Conservation (phyloP, 805 yeast species). For the Vanderwaltozyma polyspora region DNA sequence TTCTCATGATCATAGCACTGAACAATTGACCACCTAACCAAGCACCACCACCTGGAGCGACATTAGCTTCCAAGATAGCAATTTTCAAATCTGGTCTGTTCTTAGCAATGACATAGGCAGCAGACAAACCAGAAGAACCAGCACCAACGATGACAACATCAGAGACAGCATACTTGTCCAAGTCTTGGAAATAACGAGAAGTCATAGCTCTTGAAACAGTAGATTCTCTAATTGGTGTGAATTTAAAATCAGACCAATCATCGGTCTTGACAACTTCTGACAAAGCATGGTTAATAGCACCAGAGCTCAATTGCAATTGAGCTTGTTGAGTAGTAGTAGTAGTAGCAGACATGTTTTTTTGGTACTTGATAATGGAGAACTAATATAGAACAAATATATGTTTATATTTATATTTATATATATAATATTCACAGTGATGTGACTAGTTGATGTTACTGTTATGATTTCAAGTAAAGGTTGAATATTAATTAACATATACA, state of each 20-base stretch:
- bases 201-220: slow-evolving; percentile 78
- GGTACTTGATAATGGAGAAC: no score
- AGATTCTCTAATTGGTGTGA: slow-evolving; percentile 66
- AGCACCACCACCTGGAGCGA: slow-evolving; percentile 74
- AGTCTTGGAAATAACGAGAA: slow-evolving; percentile 55
- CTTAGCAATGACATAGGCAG: slow-evolving; percentile 63
- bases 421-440: no score
- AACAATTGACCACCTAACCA: slow-evolving; percentile 71
- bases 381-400: no score
- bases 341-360: not conserved
- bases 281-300: slow-evolving; percentile 18
- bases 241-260: slow-evolving; percentile 59
- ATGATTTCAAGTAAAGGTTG: no score
- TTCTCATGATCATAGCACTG: slow-evolving; percentile 69
- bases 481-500: no score
- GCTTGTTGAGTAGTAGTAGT: not conserved
- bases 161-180: slow-evolving; percentile 63
- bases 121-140: slow-evolving; percentile 65
- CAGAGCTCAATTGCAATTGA: slow-evolving; percentile 6
- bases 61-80: slow-evolving; percentile 62
- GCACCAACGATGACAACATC: slow-evolving; percentile 72
- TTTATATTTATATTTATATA: no score
- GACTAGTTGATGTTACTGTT: no score
- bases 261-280: slow-evolving; percentile 24
- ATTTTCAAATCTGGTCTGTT: slow-evolving; percentile 67